Evolutionary conservation across 345 rosid genomes (phyloP).

Genomic region (Citrus sp.): DNA sequence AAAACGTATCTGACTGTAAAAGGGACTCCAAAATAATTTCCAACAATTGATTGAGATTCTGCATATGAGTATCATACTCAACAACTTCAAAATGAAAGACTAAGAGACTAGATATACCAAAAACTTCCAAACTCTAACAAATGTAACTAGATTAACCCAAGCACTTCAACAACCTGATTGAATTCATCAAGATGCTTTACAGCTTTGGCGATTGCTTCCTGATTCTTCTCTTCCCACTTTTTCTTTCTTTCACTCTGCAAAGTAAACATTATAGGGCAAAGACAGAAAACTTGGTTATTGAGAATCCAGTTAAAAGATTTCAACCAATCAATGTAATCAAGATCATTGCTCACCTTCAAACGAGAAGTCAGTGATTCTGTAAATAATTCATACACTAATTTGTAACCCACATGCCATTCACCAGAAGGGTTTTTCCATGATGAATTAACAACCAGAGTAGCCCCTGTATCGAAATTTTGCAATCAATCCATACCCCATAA

Average conservation of each 20-base stretch:
- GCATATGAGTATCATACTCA: not conserved
- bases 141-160: constrained; percentile 4
- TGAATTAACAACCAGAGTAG: constrained; percentile 64
- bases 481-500: not conserved
- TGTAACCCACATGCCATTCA: constrained; percentile 91
- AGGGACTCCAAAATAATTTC: not conserved
- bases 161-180: constrained; percentile 57
- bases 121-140: not conserved
- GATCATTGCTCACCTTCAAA: constrained; percentile 52
- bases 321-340: not conserved
- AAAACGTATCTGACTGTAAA: not conserved
- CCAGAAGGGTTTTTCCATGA: constrained; percentile 93
- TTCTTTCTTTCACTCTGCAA: constrained; percentile 77
- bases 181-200: constrained; percentile 71
- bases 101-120: not conserved
- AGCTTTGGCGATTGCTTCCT: constrained; percentile 83
- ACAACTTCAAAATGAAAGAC: not conserved
- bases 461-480: constrained; percentile 39
- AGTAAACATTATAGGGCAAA: not conserved
- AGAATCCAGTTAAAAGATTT: constrained; percentile 15
- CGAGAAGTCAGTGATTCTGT: constrained; percentile 67
- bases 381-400: constrained; percentile 79
- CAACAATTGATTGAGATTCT: not conserved
- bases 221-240: constrained; percentile 85
- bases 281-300: not conserved